These are phyloP conservation scores for Phaeoacremonium minimum DNA, from an alignment of 2,329 filamentous ascomycete genomes.

Conservation along the genomic window DNA sequence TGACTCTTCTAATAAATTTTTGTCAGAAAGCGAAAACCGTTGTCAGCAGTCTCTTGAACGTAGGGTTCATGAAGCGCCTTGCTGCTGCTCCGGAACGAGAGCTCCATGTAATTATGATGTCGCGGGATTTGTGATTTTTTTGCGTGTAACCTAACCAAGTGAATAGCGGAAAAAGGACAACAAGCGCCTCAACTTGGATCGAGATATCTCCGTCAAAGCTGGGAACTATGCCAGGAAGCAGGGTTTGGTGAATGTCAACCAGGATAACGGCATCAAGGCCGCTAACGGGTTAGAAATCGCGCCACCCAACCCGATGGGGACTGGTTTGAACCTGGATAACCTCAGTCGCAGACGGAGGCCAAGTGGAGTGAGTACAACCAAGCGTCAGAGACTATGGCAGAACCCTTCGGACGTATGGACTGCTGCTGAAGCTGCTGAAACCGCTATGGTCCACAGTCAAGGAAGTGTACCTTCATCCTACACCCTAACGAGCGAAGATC, in stretches of 20 bases:
- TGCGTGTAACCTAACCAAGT: neutral
- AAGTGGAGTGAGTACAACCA: too few relatives aligned
- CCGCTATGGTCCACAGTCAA: too few relatives aligned
- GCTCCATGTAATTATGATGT: neutral
- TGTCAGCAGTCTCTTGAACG: neutral
- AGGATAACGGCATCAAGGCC: neutral
- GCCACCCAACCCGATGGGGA: too few relatives aligned
- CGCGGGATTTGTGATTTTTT: neutral
- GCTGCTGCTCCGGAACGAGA: neutral
- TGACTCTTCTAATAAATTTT: neutral
- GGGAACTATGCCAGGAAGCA: neutral
- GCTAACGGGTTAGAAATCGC: neutral
- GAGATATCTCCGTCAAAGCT: neutral
- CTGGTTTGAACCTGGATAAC: too few relatives aligned
- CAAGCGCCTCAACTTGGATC: neutral
- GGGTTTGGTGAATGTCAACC: neutral
- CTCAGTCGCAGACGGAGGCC: too few relatives aligned
- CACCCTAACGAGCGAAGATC: slow-evolving; percentile 3
- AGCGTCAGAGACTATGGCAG: too few relatives aligned
- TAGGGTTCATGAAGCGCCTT: neutral
- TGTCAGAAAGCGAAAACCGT: neutral
- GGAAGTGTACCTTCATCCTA: too few relatives aligned
- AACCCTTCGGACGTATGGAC: too few relatives aligned
- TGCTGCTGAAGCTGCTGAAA: too few relatives aligned
- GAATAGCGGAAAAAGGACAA: neutral